Percentiles rank a stretch among this genome's conserved stretches.
Evolutionary conservation across 352 stramenopile species (phyloP).

Genomic region (Peronospora tabacina): DNA sequence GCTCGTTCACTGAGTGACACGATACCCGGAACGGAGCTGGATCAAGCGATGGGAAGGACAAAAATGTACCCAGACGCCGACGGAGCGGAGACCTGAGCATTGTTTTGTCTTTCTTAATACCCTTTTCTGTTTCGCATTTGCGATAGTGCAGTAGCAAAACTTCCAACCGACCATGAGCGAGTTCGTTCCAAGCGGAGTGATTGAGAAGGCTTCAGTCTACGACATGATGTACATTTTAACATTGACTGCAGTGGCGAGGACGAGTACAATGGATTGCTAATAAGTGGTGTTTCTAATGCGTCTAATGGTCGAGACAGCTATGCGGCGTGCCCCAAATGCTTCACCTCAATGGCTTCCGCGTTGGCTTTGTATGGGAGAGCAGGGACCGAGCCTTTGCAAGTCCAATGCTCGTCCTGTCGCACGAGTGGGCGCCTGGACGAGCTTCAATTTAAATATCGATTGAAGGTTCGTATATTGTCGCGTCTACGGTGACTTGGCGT

Average conservation of each 20-base stretch:
- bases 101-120: background rate
- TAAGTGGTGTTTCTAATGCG: background rate
- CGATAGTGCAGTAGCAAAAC: slow-evolving; percentile 4
- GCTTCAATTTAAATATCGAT: slow-evolving; percentile 42
- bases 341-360: slow-evolving; percentile 32
- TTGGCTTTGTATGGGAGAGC: slow-evolving; percentile 6
- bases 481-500: too few species aligned
- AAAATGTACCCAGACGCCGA: slow-evolving; percentile 1
- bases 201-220: slow-evolving; percentile 39
- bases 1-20: slow-evolving; percentile 13
- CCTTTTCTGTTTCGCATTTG: slow-evolving; percentile 11
- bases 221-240: slow-evolving; percentile 46
- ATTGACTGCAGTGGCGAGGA: background rate
- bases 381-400: slow-evolving; percentile 9
- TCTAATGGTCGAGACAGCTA: slow-evolving; percentile 31
- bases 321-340: slow-evolving; percentile 41
- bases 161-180: slow-evolving; percentile 7
- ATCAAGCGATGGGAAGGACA: slow-evolving; percentile 8
- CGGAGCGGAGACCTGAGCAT: slow-evolving; percentile 3
- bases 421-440: slow-evolving; percentile 11
- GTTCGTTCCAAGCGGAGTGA: slow-evolving; percentile 40
- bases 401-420: slow-evolving; percentile 32
- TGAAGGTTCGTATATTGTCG: slow-evolving; percentile 39
- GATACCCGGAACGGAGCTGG: slow-evolving; percentile 21
- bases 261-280: background rate